Conservation (phyloP, 768 basidiomycete genomes). For the Galerina marginata region DNA sequence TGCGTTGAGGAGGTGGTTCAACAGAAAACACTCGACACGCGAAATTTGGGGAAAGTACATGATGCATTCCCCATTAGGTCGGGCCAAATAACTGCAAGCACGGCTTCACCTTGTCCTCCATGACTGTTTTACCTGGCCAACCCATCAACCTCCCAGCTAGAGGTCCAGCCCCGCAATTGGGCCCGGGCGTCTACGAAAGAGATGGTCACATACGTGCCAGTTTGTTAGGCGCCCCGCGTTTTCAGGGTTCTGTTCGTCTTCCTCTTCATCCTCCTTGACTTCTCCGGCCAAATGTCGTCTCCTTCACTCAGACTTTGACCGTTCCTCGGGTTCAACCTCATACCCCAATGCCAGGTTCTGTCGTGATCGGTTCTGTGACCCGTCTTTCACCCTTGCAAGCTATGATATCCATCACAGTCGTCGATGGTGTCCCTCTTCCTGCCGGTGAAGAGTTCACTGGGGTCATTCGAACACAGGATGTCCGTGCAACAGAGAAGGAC, state of each 20-base stretch:
- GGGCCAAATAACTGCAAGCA: conserved; percentile 38
- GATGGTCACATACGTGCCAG: conserved; percentile 72
- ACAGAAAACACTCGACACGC: conserved; percentile 25
- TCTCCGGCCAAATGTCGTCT: conserved; percentile 7
- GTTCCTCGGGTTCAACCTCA: conserved; percentile 73
- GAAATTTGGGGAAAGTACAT: conserved; percentile 28
- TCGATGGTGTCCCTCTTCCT: conserved; percentile 84
- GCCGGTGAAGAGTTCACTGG: conserved; percentile 88
- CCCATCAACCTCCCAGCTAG: conserved; percentile 63
- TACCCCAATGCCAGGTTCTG: conserved; percentile 75
- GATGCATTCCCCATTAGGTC: conserved; percentile 17
- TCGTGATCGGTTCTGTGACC: conserved; percentile 82
- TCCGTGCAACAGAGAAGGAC: conserved; percentile 90
- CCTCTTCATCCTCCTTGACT: conserved; percentile 23
- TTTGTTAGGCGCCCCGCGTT: conserved; percentile 65
- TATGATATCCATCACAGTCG: conserved; percentile 80
- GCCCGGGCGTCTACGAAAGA: conserved; percentile 68
- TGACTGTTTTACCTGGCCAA: conserved; percentile 75
- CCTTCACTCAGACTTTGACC: conserved; percentile 54
- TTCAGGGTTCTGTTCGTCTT: conserved; percentile 71
- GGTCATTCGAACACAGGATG: conserved; percentile 87
- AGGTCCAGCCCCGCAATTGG: conserved; percentile 58
- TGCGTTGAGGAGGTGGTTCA: conserved; percentile 16
- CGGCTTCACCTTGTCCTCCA: conserved; percentile 1
- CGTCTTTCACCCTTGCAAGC: conserved; percentile 87